phyloP scores from a whole-genome alignment of 2,329 filamentous ascomycete species.

The Phyllosticta ampelicida region DNA sequence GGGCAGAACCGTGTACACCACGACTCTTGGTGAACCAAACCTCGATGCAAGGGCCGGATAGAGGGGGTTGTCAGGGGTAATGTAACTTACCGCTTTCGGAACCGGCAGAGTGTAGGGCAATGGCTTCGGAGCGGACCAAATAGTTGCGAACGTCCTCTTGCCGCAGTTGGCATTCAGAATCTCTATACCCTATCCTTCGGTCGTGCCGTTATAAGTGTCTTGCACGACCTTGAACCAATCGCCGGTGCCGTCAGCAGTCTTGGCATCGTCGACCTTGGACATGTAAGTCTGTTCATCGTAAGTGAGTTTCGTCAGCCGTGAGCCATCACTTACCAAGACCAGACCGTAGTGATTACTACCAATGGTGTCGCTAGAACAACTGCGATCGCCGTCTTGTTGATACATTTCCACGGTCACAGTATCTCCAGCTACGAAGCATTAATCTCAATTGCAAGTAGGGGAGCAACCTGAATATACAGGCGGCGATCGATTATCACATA shows the following conservation, averaged over 20 bases:
- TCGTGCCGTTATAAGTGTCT: slow-evolving; percentile 25
- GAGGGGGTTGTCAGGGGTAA: not conserved
- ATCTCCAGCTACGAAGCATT: slow-evolving; percentile 18
- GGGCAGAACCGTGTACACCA: no score
- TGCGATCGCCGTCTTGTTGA: slow-evolving; percentile 23
- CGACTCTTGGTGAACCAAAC: no score
- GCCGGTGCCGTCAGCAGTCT: slow-evolving; percentile 47
- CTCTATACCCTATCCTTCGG: slow-evolving; percentile 30
- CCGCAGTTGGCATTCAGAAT: slow-evolving; percentile 33
- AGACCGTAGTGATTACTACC: slow-evolving; percentile 30
- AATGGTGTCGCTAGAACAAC: slow-evolving; percentile 24
- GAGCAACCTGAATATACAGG: not conserved
- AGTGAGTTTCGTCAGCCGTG: not conserved
- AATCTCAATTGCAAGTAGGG: slow-evolving; percentile 7
- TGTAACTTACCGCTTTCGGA: slow-evolving; percentile 15
- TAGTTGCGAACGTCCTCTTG: slow-evolving; percentile 34
- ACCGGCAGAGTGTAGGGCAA: slow-evolving; percentile 34
- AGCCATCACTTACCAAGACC: slow-evolving; percentile 34
- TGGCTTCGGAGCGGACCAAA: slow-evolving; percentile 34
- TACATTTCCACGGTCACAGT: slow-evolving; percentile 29
- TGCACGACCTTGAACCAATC: slow-evolving; percentile 43
- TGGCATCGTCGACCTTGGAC: slow-evolving; percentile 28
- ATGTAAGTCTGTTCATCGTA: slow-evolving; percentile 26
- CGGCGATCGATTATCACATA: not conserved
- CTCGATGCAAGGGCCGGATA: no score